Evolutionary conservation across 768 basidiomycete species (phyloP), one percentile per base, ranked within the genome.

Genomic region (Kondoa subrosea): DNA sequence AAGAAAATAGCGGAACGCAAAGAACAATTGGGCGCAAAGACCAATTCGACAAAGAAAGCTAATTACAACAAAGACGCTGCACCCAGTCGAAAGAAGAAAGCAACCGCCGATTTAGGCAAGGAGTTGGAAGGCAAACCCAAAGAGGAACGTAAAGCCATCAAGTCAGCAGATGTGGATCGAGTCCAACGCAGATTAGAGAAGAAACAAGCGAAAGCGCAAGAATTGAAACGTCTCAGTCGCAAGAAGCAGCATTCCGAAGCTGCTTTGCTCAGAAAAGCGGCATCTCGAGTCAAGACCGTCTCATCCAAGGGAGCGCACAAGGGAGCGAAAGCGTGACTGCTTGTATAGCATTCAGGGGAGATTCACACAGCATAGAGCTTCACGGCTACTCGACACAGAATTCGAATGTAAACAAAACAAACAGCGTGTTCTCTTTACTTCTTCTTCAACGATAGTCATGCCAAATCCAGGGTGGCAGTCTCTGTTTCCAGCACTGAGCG

Each of bases 51-150:
- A 26, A 66, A 26, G 32, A 61, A 65, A n/a, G 70, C 70, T 16
- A n/a, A n/a, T n/a, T 57, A 66, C 57, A 72, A 66, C 16, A 21
- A 56, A 59, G 61, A 66, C 21, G 17, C 63, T 21, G 65, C 56
- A n/a, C 34, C 83, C n/a, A 74, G 73, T 21, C 68, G 70, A 56
- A 68, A 64, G n/a, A 59, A 64, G 2, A n/a, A 56, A 8, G 68
- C 60, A 68, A 40, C 67, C 1, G 30, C 75, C 25, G 56, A 12
- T 34, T 69, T n/a, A 56, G 2, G 32, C 30, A 88, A 88, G 74
- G 91, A 91, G 25, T 85, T 96, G 75, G 88, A 90, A 0, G 75
- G 78, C 3, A 84, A 95, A 2, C 93, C 91, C 12, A 84, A 84
- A 72, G 85, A 85, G 26, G 88, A 87, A 70, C 83, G 93, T 69